A percentile compares a stretch with the other conserved stretches of the same genome.
Conservation (phyloP, 2,329 filamentous ascomycete species). For the Venturia aucupariae region DNA sequence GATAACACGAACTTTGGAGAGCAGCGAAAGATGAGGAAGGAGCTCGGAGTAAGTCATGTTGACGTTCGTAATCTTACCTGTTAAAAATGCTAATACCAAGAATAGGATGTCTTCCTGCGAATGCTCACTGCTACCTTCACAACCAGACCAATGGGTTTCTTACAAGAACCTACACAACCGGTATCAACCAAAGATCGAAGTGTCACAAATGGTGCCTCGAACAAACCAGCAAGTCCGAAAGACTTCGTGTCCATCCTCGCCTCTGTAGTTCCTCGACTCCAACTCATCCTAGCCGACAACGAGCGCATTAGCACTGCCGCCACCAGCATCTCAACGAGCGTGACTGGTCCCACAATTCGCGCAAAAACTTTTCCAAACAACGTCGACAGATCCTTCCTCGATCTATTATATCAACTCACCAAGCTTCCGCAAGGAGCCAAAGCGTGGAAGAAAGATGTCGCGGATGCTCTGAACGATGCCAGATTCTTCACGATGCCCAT, state of each 20-base stretch:
- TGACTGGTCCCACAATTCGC: conserved; percentile 73
- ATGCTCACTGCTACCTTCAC: conserved; percentile 92
- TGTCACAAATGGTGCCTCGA: conserved; percentile 29
- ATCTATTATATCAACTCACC: conserved; percentile 66
- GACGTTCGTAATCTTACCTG: background rate
- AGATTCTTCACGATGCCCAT: conserved; percentile 71
- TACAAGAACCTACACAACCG: conserved; percentile 45
- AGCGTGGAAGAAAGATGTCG: conserved; percentile 84
- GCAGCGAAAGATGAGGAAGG: conserved; percentile 81
- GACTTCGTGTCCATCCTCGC: conserved; percentile 75
- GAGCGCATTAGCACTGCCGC: conserved; percentile 76
- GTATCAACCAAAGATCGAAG: conserved; percentile 20
- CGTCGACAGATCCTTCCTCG: conserved; percentile 60
- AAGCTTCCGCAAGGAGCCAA: conserved; percentile 74
- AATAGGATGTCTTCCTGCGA: conserved; percentile 75
- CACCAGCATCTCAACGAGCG: conserved; percentile 69
- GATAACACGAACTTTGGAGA: conserved; percentile 98
- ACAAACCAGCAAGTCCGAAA: conserved; percentile 15
- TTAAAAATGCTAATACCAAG: conserved; percentile 19
- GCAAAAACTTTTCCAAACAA: conserved; percentile 83
- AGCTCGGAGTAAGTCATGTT: conserved; percentile 61
- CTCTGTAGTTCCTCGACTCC: conserved; percentile 67
- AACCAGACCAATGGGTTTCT: conserved; percentile 67
- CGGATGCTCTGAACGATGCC: conserved; percentile 83
- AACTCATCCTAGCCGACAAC: conserved; percentile 73